A percentile compares a stretch with the other conserved stretches of the same genome.
phyloP scores from a whole-genome alignment of 805 yeast genomes.

The Teunomyces kruisii region DNA sequence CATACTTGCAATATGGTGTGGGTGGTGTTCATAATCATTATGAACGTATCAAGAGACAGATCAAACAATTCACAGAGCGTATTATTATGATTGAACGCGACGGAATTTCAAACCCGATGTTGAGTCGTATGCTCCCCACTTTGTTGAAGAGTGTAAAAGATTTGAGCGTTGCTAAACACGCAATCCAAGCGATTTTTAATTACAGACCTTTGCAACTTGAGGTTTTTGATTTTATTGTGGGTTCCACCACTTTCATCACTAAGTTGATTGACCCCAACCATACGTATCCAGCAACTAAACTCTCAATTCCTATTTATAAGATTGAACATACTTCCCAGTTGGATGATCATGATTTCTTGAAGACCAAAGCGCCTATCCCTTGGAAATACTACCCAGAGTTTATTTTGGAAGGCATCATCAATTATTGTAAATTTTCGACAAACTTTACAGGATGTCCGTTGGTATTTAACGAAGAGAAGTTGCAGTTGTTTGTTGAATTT shows the following conservation, averaged over 20 bases:
- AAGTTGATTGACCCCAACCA: conserved; percentile 74
- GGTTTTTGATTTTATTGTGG: conserved; percentile 74
- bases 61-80: conserved; percentile 50
- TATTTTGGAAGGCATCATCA: conserved; percentile 76
- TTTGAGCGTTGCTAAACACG: conserved; percentile 47
- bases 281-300: conserved; percentile 50
- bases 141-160: conserved; percentile 37
- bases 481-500: conserved; percentile 64
- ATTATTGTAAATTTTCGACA: conserved; percentile 63
- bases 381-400: conserved; percentile 87
- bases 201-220: conserved; percentile 60
- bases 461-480: conserved; percentile 49
- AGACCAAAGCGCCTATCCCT: conserved; percentile 66
- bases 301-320: conserved; percentile 56
- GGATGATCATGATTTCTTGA: conserved; percentile 71
- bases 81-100: conserved; percentile 45
- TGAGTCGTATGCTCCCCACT: conserved; percentile 47
- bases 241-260: conserved; percentile 69
- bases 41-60: conserved; percentile 50
- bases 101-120: conserved; percentile 25
- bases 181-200: conserved; percentile 62
- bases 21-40: conserved; percentile 69
- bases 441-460: conserved; percentile 58
- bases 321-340: conserved; percentile 62
- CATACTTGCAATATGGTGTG: conserved; percentile 83